Conservation (phyloP, 352 stramenopile genomes). For the Globisporangium nodosum region DNA sequence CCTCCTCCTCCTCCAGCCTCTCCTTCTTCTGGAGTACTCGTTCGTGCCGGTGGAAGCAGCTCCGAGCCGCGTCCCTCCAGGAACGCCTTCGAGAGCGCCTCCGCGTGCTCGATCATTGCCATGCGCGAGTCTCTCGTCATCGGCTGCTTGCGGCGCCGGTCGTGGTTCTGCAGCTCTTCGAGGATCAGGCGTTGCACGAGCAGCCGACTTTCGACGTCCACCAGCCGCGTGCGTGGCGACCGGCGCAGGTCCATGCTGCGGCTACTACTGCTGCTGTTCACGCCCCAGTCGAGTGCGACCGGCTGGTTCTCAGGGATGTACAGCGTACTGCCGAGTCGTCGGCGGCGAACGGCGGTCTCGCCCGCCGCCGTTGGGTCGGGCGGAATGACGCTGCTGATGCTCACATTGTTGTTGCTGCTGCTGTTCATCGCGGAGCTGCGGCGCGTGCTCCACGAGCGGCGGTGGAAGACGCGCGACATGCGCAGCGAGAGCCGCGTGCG, state of each 20-base stretch:
- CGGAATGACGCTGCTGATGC: background rate
- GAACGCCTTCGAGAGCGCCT: conserved; percentile 8
- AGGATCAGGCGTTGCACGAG: conserved; percentile 13
- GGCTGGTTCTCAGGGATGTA: conserved; percentile 15
- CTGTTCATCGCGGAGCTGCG: background rate
- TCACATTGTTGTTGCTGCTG: background rate
- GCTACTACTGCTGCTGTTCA: conserved; percentile 1
- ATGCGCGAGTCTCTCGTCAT: background rate
- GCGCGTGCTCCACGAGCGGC: conserved; percentile 1
- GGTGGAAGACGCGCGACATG: conserved; percentile 10
- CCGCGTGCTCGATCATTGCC: conserved; percentile 11
- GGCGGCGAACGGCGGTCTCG: background rate
- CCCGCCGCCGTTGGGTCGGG: too few relatives aligned
- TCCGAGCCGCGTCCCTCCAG: conserved; percentile 10
- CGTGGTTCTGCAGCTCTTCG: conserved; percentile 10
- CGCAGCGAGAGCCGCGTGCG: conserved; percentile 6
- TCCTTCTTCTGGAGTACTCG: background rate
- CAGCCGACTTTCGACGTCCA: conserved; percentile 3
- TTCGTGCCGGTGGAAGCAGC: background rate
- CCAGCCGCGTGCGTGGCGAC: background rate
- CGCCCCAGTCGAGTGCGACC: conserved; percentile 8
- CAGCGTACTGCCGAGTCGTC: background rate
- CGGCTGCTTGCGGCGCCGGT: background rate
- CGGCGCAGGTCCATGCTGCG: conserved; percentile 9
- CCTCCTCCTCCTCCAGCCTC: background rate